Evolutionary conservation across 2,329 filamentous ascomycete genomes (phyloP).

Genomic region (Diaporthe ilicicola): DNA sequence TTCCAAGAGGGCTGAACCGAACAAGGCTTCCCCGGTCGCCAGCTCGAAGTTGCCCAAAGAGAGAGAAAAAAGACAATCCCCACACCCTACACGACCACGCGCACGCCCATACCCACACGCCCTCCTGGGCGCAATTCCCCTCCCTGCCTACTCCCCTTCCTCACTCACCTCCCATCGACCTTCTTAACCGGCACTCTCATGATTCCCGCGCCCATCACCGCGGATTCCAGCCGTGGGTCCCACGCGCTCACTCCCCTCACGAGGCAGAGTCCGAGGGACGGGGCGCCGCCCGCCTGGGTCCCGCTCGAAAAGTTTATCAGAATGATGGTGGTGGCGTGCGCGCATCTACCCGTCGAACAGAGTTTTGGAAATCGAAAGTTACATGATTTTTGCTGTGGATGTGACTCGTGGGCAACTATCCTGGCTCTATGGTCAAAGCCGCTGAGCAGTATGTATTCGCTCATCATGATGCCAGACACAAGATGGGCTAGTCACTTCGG

Average conservation of each 20-base stretch:
- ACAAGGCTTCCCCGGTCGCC: conserved; percentile 18
- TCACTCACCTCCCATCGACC: not conserved
- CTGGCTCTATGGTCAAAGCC: not conserved
- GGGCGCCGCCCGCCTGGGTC: not conserved
- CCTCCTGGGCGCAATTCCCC: not conserved
- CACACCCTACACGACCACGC: not conserved
- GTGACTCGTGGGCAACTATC: conserved; percentile 6
- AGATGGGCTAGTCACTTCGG: not conserved
- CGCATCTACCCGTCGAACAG: not conserved
- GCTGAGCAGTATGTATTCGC: not conserved
- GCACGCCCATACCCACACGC: not conserved
- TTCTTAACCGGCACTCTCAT: not conserved
- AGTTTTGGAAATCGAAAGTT: conserved; percentile 4
- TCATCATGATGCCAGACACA: not conserved
- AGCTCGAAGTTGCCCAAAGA: not conserved
- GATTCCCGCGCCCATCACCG: conserved; percentile 11
- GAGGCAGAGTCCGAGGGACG: not conserved
- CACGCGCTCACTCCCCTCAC: not conserved
- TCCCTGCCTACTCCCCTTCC: no score
- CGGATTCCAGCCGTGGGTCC: conserved; percentile 16
- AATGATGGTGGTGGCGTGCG: not conserved
- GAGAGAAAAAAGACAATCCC: no score
- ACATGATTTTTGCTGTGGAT: not conserved
- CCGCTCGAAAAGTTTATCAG: conserved; percentile 5
- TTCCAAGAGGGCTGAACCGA: conserved; percentile 14